These are phyloP conservation scores for Lentinula novae-zelandiae DNA, from an alignment of 1,284 basidiomycete genomes.

Conservation along the genomic window DNA sequence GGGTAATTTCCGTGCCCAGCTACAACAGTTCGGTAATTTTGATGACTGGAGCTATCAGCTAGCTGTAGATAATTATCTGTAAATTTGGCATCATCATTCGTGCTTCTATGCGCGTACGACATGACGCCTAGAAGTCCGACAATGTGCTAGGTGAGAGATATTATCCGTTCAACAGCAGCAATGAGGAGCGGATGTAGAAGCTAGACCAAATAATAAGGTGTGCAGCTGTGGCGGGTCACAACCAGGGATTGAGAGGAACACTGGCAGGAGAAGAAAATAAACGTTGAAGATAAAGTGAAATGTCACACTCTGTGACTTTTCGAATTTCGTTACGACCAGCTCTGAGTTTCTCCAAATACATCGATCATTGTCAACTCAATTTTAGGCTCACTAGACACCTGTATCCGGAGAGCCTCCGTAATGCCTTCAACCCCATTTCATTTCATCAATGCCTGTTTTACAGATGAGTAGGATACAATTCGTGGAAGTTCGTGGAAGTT, in stretches of 20 bases:
- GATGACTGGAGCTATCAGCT: not conserved
- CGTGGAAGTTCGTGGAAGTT: not conserved
- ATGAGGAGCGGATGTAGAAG: not conserved
- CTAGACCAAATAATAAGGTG: not conserved
- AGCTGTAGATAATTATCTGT: not conserved
- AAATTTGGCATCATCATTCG: not conserved
- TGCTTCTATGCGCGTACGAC: not conserved
- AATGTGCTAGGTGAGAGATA: not conserved
- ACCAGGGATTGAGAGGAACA: not conserved
- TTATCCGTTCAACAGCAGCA: not conserved
- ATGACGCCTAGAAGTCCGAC: not conserved
- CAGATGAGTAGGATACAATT: not conserved
- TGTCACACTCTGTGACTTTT: not conserved
- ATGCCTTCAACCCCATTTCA: not conserved
- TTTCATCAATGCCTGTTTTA: not conserved
- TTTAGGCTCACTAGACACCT: not conserved
- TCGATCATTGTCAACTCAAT: not conserved
- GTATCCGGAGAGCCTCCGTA: not conserved
- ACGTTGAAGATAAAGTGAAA: not conserved
- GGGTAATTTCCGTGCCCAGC: conserved; percentile 3
- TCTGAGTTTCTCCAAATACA: no score
- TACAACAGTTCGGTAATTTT: not conserved
- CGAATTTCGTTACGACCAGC: not conserved
- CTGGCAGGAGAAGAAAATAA: no score
- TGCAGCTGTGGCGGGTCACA: not conserved